Percentiles rank a stretch among this genome's conserved stretches.
phyloP scores from a whole-genome alignment of 2,329 filamentous ascomycete genomes.

The Fusarium solani-melongenae region DNA sequence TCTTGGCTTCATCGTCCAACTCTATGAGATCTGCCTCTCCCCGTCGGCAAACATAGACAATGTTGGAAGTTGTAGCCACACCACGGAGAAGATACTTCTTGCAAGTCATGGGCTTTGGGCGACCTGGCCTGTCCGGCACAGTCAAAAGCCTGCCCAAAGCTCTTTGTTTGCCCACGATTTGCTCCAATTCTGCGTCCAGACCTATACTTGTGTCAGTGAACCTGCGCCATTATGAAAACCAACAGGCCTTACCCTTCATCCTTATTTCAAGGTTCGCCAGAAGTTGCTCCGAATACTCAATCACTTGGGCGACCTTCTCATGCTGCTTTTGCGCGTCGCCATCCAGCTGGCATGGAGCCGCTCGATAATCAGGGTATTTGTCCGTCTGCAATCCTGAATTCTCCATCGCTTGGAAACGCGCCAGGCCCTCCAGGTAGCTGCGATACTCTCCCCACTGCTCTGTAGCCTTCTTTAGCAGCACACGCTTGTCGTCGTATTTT shows the following conservation, averaged over 20 bases:
- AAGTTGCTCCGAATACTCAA: constrained; percentile 47
- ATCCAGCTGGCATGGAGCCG: constrained; percentile 51
- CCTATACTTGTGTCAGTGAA: constrained; percentile 42
- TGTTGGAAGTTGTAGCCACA: constrained; percentile 58
- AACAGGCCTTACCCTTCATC: constrained; percentile 49
- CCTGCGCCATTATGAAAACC: background rate
- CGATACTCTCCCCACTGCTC: constrained; percentile 48
- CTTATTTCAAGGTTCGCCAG: constrained; percentile 49
- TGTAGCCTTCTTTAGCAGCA: constrained; percentile 45
- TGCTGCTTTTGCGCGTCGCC: constrained; percentile 47
- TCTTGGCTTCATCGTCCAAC: constrained; percentile 47
- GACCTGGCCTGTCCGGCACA: constrained; percentile 50
- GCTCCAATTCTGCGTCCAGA: constrained; percentile 46
- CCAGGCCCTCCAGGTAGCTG: constrained; percentile 51
- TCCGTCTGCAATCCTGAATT: constrained; percentile 52
- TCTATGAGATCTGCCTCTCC: constrained; percentile 56
- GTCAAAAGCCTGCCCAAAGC: constrained; percentile 55
- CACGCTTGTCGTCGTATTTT: constrained; percentile 42
- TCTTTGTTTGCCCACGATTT: constrained; percentile 49
- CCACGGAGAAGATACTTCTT: constrained; percentile 64
- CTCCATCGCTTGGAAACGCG: constrained; percentile 51
- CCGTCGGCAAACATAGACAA: constrained; percentile 63
- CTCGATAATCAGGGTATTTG: constrained; percentile 52
- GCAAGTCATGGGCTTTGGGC: constrained; percentile 52
- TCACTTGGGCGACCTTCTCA: constrained; percentile 47